These are phyloP conservation scores for Boletales sp. DNA, from an alignment of 768 basidiomycete species.

Conservation along the genomic window DNA sequence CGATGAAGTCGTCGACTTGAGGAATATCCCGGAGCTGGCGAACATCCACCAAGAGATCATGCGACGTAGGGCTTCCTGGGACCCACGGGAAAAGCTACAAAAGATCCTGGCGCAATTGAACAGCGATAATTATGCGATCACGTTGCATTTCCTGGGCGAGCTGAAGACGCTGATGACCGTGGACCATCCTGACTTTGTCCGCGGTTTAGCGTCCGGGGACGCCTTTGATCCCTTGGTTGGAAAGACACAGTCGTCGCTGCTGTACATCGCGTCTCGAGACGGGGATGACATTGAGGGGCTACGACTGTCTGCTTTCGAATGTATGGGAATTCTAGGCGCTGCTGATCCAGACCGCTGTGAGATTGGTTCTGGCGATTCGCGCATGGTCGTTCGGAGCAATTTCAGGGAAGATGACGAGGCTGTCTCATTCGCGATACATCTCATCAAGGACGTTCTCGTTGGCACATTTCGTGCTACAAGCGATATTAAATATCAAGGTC, in stretches of 20 bases:
- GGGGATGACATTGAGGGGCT: constrained; percentile 69
- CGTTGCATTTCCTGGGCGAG: constrained; percentile 70
- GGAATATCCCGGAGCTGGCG: constrained; percentile 62
- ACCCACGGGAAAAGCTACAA: constrained; percentile 51
- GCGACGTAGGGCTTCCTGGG: constrained; percentile 44
- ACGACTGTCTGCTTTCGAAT: constrained; percentile 77
- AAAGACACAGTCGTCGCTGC: constrained; percentile 59
- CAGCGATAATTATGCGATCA: constrained; percentile 80
- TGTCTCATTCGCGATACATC: constrained; percentile 74
- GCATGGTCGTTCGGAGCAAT: constrained; percentile 74
- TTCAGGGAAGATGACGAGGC: constrained; percentile 79
- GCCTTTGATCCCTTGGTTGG: constrained; percentile 78
- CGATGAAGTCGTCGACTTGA: constrained; percentile 78
- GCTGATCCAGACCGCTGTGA: constrained; percentile 93
- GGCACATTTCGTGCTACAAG: constrained; percentile 90
- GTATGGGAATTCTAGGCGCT: constrained; percentile 88
- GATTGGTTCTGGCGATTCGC: constrained; percentile 50
- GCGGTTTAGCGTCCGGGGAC: constrained; percentile 73
- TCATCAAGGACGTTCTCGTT: constrained; percentile 82
- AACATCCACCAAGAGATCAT: constrained; percentile 41
- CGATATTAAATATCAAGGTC: constrained; percentile 87
- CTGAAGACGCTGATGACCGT: constrained; percentile 60
- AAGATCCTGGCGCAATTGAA: constrained; percentile 69
- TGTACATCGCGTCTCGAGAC: constrained; percentile 72
- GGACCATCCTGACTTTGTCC: constrained; percentile 51